A percentile compares a stretch with the other conserved stretches of the same genome.
These are phyloP conservation scores for Globisporangium echinulatum DNA, from an alignment of 352 stramenopile species.

Conservation along the genomic window DNA sequence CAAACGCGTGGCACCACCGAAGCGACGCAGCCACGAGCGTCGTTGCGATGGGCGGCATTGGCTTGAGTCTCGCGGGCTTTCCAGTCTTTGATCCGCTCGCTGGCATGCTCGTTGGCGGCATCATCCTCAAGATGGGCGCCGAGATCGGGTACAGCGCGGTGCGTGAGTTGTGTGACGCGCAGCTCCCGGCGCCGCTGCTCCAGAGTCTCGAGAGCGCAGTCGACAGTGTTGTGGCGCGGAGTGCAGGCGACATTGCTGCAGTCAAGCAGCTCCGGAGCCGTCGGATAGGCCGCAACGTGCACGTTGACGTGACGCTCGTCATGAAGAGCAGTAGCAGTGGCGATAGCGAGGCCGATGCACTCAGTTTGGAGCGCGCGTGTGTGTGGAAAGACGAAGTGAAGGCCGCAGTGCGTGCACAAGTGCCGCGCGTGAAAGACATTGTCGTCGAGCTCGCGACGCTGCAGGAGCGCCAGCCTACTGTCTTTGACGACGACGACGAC, in stretches of 20 bases:
- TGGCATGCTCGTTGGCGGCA: conserved; percentile 63
- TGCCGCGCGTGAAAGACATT: conserved; percentile 60
- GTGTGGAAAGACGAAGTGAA: conserved; percentile 61
- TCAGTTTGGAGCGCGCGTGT: conserved; percentile 32
- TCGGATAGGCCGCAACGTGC: conserved; percentile 44
- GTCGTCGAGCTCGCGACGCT: conserved; percentile 49
- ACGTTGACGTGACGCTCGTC: conserved; percentile 58
- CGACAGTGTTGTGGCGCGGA: conserved; percentile 30
- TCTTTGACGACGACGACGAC: conserved; percentile 13
- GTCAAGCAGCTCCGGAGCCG: conserved; percentile 49
- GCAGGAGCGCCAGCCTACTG: conserved; percentile 14
- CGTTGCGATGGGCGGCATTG: conserved; percentile 61
- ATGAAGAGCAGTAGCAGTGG: conserved; percentile 16
- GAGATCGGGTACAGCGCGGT: conserved; percentile 59
- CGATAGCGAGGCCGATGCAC: neutral
- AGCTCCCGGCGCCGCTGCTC: conserved; percentile 32
- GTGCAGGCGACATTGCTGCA: conserved; percentile 32
- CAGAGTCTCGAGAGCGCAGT: conserved; percentile 31
- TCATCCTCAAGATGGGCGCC: conserved; percentile 71
- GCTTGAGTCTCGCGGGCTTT: conserved; percentile 49
- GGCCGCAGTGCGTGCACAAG: conserved; percentile 25
- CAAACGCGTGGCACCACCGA: conserved; percentile 94
- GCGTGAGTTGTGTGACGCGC: conserved; percentile 58
- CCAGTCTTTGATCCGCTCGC: conserved; percentile 63
- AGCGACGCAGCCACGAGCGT: conserved; percentile 81